Percentiles rank a stretch among this genome's conserved stretches.
Conservation (phyloP, 2,329 filamentous ascomycete species). For the Monilinia aucupariae region DNA sequence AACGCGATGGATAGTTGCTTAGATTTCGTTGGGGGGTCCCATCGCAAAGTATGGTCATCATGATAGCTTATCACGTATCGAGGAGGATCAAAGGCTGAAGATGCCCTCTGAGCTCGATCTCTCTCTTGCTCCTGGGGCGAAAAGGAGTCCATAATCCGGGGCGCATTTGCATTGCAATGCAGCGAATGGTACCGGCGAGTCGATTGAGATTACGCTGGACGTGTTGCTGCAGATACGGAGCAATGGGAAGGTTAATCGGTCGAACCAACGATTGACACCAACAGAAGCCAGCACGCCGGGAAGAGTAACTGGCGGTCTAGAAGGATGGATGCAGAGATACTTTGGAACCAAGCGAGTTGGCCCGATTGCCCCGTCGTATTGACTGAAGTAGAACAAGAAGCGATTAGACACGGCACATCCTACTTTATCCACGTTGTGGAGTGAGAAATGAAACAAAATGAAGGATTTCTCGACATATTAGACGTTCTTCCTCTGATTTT, state of each 20-base stretch:
- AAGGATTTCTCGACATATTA: background rate
- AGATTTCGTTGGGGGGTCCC: conserved; percentile 20
- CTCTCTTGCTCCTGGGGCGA: conserved; percentile 7
- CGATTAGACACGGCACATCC: background rate
- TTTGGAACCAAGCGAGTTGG: background rate
- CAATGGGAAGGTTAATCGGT: background rate
- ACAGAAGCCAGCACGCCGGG: background rate
- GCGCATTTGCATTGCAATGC: conserved; percentile 12
- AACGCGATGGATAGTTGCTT: conserved; percentile 23
- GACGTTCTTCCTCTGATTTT: background rate
- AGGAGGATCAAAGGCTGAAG: conserved; percentile 16
- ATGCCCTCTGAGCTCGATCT: conserved; percentile 14
- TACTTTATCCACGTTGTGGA: background rate
- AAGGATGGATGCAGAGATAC: conserved; percentile 3
- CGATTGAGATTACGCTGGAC: background rate
- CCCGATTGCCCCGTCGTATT: background rate
- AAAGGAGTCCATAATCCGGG: conserved; percentile 8
- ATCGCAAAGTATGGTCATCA: conserved; percentile 22
- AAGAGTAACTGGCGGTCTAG: conserved; percentile 5
- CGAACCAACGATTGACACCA: background rate
- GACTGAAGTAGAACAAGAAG: background rate
- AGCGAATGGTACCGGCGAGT: background rate
- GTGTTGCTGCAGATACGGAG: background rate
- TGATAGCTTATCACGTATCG: conserved; percentile 21
- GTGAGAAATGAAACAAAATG: conserved; percentile 7